Evolutionary conservation across 2,329 filamentous ascomycete species (phyloP), one percentile per base, ranked within the genome.

Genomic region (Fusarium coicis): DNA sequence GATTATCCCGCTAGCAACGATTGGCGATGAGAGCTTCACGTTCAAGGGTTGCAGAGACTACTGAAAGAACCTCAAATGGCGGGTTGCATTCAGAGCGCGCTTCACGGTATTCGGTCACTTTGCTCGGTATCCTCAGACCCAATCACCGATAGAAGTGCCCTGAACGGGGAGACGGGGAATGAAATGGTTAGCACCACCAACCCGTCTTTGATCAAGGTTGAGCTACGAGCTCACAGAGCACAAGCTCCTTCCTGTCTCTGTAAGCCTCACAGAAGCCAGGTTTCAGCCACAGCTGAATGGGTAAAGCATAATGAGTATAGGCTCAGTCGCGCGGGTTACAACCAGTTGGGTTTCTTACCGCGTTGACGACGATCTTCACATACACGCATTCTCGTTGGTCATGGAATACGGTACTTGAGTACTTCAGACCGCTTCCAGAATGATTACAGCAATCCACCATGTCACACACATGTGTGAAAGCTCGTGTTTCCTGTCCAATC

Each of bases 281-380:
- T 63, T 63, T 71, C 68, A 72, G 68, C 68, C 68, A 71, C 67
- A 71, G 67, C 58, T 59, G 66, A 53, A 53, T 36, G n/a, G 49
- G 36, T 30, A 23, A 69, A 70, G 39, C 58, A 37, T 65, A 54
- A 49, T 23, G 40, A 37, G 52, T 36, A 53, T 53, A 58, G 50
- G 52, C 66, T 65, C 46, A 49, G 52, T 56, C 21, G 59, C 23
- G 40, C 55, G 46, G 16, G 21, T 53, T 40, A 36, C 30, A 32
- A 23, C 50, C 57, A 63, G 30, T 70, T 43, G 47, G 52, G 28
- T 57, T 63, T 37, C 34, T 37, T 63, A 36, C 37, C 56, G 42
- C 36, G 36, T 12, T 49, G 42, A 53, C 42, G 40, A 44, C 30
- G 63, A 64, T 72, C 53, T 39, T 58, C 40, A 9, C 8, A 47